Conservation (phyloP, 805 yeast species). For the Schwanniomyces pseudopolymorphus region DNA sequence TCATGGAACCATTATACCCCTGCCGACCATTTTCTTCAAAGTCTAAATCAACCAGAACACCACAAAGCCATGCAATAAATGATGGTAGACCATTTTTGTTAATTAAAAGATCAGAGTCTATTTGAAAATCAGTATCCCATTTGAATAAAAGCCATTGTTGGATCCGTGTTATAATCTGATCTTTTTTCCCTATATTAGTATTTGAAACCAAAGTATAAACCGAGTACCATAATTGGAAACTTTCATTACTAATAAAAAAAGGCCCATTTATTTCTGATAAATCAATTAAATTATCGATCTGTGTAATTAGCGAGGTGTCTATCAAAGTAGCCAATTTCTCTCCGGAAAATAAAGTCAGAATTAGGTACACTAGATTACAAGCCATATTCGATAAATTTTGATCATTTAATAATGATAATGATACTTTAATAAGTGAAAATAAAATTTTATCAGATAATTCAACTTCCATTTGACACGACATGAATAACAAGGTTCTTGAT, state of each 20-base stretch:
- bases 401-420: conserved; percentile 37
- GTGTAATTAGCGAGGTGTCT: conserved; percentile 45
- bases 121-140: conserved; percentile 30
- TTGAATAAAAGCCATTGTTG: conserved; percentile 53
- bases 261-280: conserved; percentile 67
- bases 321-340: conserved; percentile 11
- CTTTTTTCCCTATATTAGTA: conserved; percentile 26
- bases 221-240: conserved; percentile 55
- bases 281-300: conserved; percentile 51
- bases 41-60: conserved; percentile 7
- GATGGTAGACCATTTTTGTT: conserved; percentile 19
- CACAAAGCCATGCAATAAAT: conserved; percentile 48
- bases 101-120: conserved; percentile 5
- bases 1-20: background rate
- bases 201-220: conserved; percentile 35
- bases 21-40: no score
- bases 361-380: conserved; percentile 26
- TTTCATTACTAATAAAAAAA: conserved; percentile 38
- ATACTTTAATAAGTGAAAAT: conserved; percentile 28
- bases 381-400: conserved; percentile 23
- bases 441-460: background rate
- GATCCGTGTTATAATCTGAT: conserved; percentile 27
- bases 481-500: conserved; percentile 4
- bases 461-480: background rate
- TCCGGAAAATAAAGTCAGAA: conserved; percentile 10